Base-by-base conservation (phyloP, 1,284 basidiomycete species). In the Sanghuangporus sanghuang region DNA sequence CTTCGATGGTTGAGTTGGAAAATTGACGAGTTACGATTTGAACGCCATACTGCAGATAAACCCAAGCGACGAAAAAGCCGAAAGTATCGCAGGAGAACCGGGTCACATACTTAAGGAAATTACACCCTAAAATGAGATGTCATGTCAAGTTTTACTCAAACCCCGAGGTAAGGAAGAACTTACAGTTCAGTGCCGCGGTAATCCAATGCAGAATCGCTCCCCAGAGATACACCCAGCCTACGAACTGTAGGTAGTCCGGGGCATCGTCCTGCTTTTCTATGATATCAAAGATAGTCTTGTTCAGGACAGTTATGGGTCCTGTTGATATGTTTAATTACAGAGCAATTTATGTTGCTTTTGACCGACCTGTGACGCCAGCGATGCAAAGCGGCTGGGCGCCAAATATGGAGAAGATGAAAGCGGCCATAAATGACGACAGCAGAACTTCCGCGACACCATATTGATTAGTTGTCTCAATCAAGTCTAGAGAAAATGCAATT, bases 151-250 rank as follows among this genome's bases (percentile, higher is more conserved):
- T 62, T 56, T 6, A n/a, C 7, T 14, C 32, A 4, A 44, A n/a
- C 16, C 8, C 49, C 35, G 32, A 38, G 27, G 27, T 23, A 18
- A 46, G 27, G 53, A 3, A 55, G 57, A 23, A 74, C 86, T 69
- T 67, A 87, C 91, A 89, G 69, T 98, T 97, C 55, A 94, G 80
- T 4, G 88, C 76, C 2, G 96, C 93, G 7, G 92, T 90, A 55
- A 95, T 73, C 86, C 92, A 96, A 72, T 98, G 96, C 63, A 96
- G 81, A 50, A 95, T 94, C 0, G 96, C 95, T 12, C 86, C 92
- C 95, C 96, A 97, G 1, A 96, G 81, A 72, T 95, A 93, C 0
- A 94, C 89, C 95, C 94, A 96, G 14, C 92, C 92, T 18, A 95
- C 84, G 70, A 96, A 96, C 62, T 93, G 90, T 6, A 95, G 81